These are phyloP conservation scores for Penicillium pulvis DNA, from an alignment of 495 filamentous ascomycete species.

Conservation along the genomic window DNA sequence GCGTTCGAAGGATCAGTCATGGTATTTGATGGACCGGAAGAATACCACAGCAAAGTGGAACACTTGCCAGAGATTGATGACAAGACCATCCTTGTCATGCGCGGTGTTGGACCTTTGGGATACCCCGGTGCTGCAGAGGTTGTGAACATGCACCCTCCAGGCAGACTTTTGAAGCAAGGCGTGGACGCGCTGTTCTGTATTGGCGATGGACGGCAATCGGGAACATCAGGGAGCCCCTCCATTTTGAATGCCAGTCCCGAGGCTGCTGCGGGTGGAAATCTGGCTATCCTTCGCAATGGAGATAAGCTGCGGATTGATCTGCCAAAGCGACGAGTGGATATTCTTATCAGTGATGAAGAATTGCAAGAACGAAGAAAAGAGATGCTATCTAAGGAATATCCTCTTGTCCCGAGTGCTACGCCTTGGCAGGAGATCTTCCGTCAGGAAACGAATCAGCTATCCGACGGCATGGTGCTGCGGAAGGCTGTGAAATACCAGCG, in stretches of 20 bases:
- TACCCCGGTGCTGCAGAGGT: constrained; percentile 59
- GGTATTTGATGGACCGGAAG: constrained; percentile 57
- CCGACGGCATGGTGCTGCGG: constrained; percentile 54
- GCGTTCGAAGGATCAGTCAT: constrained; percentile 54
- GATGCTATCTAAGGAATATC: constrained; percentile 32
- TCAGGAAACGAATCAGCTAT: constrained; percentile 51
- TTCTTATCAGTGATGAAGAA: constrained; percentile 60
- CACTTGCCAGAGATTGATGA: constrained; percentile 48
- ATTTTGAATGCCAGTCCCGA: constrained; percentile 61
- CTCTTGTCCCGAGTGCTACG: constrained; percentile 29
- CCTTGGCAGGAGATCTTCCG: constrained; percentile 57
- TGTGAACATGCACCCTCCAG: constrained; percentile 58
- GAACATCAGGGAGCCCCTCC: constrained; percentile 56
- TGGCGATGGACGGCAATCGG: constrained; percentile 57
- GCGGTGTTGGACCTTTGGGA: constrained; percentile 53
- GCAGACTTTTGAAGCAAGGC: constrained; percentile 46
- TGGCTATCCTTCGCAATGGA: constrained; percentile 55
- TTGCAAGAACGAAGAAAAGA: constrained; percentile 63
- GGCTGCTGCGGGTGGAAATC: constrained; percentile 61
- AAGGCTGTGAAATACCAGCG: constrained; percentile 54
- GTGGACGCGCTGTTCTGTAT: constrained; percentile 56
- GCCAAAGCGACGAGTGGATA: constrained; percentile 53
- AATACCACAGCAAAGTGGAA: constrained; percentile 52
- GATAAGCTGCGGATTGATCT: constrained; percentile 59
- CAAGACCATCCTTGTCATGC: constrained; percentile 55